Base-by-base conservation (phyloP, 2,329 filamentous ascomycete species). In the Diaporthe sp. region DNA sequence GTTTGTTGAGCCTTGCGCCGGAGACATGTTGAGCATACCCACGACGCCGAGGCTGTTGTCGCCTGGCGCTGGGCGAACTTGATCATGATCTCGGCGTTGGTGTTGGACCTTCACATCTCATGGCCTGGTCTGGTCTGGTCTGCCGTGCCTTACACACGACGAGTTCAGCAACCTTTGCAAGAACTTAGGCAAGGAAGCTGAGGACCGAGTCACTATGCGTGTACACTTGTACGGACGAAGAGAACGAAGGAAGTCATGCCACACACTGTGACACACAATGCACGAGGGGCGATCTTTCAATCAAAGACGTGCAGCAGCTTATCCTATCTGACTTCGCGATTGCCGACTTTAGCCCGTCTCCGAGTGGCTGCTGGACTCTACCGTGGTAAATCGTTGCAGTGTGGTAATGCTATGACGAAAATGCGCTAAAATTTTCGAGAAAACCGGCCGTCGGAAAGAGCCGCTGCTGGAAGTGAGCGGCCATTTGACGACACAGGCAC, bases 11-110 rank as follows among this genome's bases (percentile, higher is more conserved):
- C 82, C 78, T 86, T 86, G 79, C 83, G 84, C 77, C 76, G 63
- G 28, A 90, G 85, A 83, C 92, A 94, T 84, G 84, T 86, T 73
- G 90, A 86, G 85, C 92, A 94, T 79, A 92, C 88, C 92, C 92
- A 93, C 77, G 89, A 75, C 51, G 75, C 70, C 53, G 73, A 65
- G 49, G 49, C 65, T 44, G 70, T 34, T 61, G 85, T 83, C 85
- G 87, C 83, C 85, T 86, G 76, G 82, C 68, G 81, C 75, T 81
- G 82, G 39, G 83, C 77, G 67, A 82, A 75, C 78, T 82, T 84
- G 76, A 86, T 84, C 85, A 87, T 87, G 76, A 51, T 72, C 57
- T 53, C 55, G 25, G 60, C 49, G 42, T 28, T 20, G 22, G 28
- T 39, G 61, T 15, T 61, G 71, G 28, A 44, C 47, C 44, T 61